Base-by-base conservation (phyloP, 1,284 basidiomycete species). In the Microbotryum silenes-acaulis region DNA sequence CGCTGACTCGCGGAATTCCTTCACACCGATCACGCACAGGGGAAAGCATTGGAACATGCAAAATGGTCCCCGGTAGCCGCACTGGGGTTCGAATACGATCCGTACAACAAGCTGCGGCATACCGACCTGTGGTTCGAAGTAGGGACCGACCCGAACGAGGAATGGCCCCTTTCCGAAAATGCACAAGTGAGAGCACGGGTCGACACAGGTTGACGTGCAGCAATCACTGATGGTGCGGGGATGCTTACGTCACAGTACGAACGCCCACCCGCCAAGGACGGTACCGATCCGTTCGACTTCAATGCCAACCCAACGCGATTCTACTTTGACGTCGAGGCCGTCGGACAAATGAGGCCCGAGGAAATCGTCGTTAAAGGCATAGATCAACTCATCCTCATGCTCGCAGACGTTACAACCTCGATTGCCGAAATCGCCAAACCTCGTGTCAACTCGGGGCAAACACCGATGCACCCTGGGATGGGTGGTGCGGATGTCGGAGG, bases 31-130 rank as follows among this genome's bases (percentile, higher is more conserved):
- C 12, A 4, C 21, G 37, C 12, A 23, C 69, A 96, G 90, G 94
- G 94, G 31, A 88, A 97, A 64, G 92, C 92, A 9, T 97, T 98
- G 79, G 92, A 97, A 74, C 96, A 99, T 74, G 92, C 96, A 8
- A 99, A 99, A 78, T 98, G 94, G 92, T 96, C 91, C 0, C 94
- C 96, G 16, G 89, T 92, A 61, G 89, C 91, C 1, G 92, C 96
- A 2, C 86, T 98, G 23, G 85, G 87, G 2, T 98, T 96, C 71
- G 96, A 99, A 78, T 99, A 99, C 72, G 96, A 99, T 76, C 96
- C 96, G 16, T 83, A 97, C 79, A 99, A 99, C 79, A 90, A 91
- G 74, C 80, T 99, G 37, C 84, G 91, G 61, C 96, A 99, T 77
- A 98, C 96, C 2, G 85, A 89, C 4, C 86, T 96, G 75, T 98